phyloP scores from a whole-genome alignment of 371 early-diverging fungal genomes.

The Mortierella polycephala region DNA sequence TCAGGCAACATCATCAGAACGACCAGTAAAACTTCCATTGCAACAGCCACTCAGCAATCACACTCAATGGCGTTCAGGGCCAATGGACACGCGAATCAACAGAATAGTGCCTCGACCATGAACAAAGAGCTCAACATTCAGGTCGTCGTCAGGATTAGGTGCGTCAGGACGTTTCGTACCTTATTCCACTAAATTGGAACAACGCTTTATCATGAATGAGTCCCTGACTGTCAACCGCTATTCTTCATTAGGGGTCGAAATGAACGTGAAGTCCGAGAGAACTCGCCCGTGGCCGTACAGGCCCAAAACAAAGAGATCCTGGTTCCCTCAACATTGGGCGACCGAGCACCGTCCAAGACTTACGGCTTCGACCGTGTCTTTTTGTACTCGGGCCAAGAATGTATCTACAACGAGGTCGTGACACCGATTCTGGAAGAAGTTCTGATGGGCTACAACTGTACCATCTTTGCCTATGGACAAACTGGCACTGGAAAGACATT shows the following conservation, averaged over 20 bases:
- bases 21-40: not conserved
- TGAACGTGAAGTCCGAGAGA: slow-evolving; percentile 43
- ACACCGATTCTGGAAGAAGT: slow-evolving; percentile 89
- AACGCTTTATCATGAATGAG: no score
- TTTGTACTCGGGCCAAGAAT: slow-evolving; percentile 82
- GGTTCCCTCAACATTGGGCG: slow-evolving; percentile 49
- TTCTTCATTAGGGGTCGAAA: slow-evolving; percentile 17
- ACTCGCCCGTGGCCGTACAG: slow-evolving; percentile 46
- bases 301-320: slow-evolving; percentile 43
- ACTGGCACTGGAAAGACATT: slow-evolving; percentile 95
- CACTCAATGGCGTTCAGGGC: slow-evolving; percentile 5
- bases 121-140: slow-evolving; percentile 55
- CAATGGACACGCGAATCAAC: not conserved
- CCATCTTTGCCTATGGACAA: slow-evolving; percentile 96
- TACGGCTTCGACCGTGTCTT: slow-evolving; percentile 95
- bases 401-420: slow-evolving; percentile 87
- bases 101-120: slow-evolving; percentile 3
- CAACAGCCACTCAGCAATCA: not conserved
- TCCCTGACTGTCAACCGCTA: not conserved
- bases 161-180: not conserved
- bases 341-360: slow-evolving; percentile 62
- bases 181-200: no score
- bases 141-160: slow-evolving; percentile 53
- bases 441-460: slow-evolving; percentile 87
- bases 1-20: slow-evolving; percentile 5